Evolutionary conservation across 2,329 filamentous ascomycete genomes (phyloP).

Genomic region (Fusarium scirpi): DNA sequence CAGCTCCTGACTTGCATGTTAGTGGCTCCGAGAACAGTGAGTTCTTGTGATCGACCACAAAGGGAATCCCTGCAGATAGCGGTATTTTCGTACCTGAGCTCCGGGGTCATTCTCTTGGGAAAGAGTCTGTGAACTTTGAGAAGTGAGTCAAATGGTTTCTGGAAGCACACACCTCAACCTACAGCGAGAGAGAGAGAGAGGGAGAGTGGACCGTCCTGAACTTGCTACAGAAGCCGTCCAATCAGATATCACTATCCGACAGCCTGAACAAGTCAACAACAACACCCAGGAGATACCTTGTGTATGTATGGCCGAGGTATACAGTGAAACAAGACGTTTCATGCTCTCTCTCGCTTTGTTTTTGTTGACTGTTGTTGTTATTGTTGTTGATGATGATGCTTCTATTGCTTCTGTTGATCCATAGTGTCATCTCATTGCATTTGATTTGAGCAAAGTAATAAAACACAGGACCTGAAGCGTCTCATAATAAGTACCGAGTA

Average conservation of each 20-base stretch:
- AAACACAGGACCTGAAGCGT: slow-evolving; percentile 15
- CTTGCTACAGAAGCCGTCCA: slow-evolving; percentile 30
- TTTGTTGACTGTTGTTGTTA: slow-evolving; percentile 29
- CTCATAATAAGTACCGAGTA: slow-evolving; percentile 5
- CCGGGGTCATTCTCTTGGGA: neutral
- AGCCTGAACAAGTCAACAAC: slow-evolving; percentile 7
- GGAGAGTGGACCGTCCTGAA: slow-evolving; percentile 27
- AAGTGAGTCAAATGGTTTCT: slow-evolving; percentile 39
- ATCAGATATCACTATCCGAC: slow-evolving; percentile 22
- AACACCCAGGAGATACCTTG: neutral
- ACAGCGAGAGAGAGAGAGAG: neutral
- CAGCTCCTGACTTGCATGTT: slow-evolving; percentile 36
- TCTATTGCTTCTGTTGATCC: slow-evolving; percentile 13
- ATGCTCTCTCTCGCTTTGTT: slow-evolving; percentile 22
- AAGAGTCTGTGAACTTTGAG: neutral
- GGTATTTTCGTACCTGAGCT: slow-evolving; percentile 39
- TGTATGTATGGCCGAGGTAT: slow-evolving; percentile 19
- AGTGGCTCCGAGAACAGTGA: slow-evolving; percentile 42
- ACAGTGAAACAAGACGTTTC: slow-evolving; percentile 19
- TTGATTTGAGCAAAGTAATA: slow-evolving; percentile 24
- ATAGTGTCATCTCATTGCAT: slow-evolving; percentile 5
- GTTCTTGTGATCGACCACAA: slow-evolving; percentile 42
- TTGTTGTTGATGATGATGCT: slow-evolving; percentile 1
- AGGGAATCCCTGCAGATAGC: slow-evolving; percentile 38
- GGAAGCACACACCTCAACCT: slow-evolving; percentile 45